Base-by-base conservation (phyloP, 1,284 basidiomycete genomes). In the Peniophora sp. region DNA sequence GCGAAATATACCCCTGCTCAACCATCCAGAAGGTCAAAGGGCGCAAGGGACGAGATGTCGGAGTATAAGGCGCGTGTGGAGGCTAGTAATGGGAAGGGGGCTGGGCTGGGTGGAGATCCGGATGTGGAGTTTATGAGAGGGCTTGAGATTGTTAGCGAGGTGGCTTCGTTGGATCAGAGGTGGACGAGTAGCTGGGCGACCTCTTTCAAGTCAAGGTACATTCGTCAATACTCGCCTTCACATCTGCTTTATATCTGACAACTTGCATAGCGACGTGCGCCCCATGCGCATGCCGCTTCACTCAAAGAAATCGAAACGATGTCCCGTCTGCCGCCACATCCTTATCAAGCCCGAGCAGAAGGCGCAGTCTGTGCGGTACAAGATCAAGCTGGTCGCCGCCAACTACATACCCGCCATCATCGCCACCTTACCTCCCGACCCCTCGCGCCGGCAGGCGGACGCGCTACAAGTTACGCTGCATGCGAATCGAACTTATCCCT, bases 281-380 rank as follows among this genome's bases (percentile, higher is more conserved):
- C 96, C 95, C 0, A 73, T 89, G 47, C 85, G 96, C 19, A 92
- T 97, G 56, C 92, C 92, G 0, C 77, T 99, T 2, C 88, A 89
- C 55, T 89, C 93, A 0, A 98, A 98, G 68, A 81, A 89, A 48
- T 93, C 93, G 2, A 98, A 98, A 69, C 89, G 97, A 5, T 99
- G 97, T 70, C 86, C 92, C 3, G 79, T 78, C 2, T 99, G 97
- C 65, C 85, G 90, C 14, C 96, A 98, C 68, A 96, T 98, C 58
- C 80, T 99, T 54, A 96, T 98, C 69, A 97, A 97, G 63, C 97
- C 97, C 1, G 97, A 99, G 65, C 89, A 94, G 61, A 99, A 98
- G 66, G 87, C 94, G 0, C 89, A 92, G 59, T 92, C 90, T 5
- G 87, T 91, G 32, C 81, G 91, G 5, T 97, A 89, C 79, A 98